Evolutionary conservation across 2,329 filamentous ascomycete genomes (phyloP).

Genomic region (Colletotrichum sp.): DNA sequence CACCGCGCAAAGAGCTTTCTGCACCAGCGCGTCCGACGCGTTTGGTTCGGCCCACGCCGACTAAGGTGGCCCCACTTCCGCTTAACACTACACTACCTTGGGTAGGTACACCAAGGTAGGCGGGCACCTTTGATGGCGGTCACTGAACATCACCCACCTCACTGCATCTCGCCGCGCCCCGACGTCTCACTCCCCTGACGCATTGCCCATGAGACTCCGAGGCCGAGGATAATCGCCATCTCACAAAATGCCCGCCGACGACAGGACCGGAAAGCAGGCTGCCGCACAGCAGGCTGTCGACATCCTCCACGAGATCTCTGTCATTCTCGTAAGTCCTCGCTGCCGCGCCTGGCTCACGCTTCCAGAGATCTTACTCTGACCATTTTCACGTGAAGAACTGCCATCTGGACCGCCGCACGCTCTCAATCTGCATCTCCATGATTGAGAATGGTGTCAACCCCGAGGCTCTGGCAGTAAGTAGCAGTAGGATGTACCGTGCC

Average conservation of each 20-base stretch:
- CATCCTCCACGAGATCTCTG: conserved; percentile 85
- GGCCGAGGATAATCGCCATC: not conserved
- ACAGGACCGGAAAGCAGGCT: conserved; percentile 69
- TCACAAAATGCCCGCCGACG: conserved; percentile 33
- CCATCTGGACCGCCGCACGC: conserved; percentile 84
- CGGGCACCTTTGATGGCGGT: not conserved
- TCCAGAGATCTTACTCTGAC: not conserved
- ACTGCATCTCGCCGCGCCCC: not conserved
- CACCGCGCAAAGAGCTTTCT: not conserved
- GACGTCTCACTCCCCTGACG: not conserved
- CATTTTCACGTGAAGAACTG: conserved; percentile 71
- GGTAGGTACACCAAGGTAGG: not conserved
- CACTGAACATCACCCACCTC: not conserved
- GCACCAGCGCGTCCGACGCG: conserved; percentile 16
- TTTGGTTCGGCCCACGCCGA: conserved; percentile 3
- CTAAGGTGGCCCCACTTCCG: not conserved
- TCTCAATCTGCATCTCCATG: conserved; percentile 94
- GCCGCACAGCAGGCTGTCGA: conserved; percentile 84
- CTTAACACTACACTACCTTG: not conserved
- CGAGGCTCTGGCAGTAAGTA: conserved; percentile 85
- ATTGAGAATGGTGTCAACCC: conserved; percentile 98
- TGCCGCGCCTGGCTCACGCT: not conserved
- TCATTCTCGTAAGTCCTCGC: conserved; percentile 74
- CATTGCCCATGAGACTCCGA: not conserved
- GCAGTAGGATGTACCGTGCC: not conserved